Conservation (phyloP, 352 stramenopile genomes). For the Blastocystis sp. region DNA sequence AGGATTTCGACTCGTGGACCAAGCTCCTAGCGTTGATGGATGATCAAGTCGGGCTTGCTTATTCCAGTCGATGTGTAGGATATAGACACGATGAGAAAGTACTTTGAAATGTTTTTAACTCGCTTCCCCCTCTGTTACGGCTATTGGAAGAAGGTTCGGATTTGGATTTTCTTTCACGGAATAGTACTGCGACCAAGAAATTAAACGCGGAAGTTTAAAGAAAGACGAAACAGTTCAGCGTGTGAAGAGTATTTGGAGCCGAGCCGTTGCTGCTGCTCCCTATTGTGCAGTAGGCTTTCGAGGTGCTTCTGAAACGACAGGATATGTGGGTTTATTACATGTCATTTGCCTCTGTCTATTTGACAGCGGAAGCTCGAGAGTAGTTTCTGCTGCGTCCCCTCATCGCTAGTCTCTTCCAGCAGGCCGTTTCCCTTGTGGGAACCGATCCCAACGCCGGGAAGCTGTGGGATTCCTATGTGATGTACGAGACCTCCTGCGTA, state of each 20-base stretch:
- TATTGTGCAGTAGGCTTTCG: constrained; percentile 4
- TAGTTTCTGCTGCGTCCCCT: background rate
- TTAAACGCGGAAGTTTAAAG: constrained; percentile 26
- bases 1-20: constrained; percentile 58
- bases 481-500: constrained; percentile 53
- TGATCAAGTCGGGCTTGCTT: background rate
- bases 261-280: background rate
- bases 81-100: constrained; percentile 50
- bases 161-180: background rate
- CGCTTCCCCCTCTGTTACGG: constrained; percentile 60
- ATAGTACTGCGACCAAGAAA: constrained; percentile 56
- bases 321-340: constrained; percentile 59
- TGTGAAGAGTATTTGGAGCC: constrained; percentile 35
- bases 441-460: constrained; percentile 32
- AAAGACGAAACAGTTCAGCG: background rate
- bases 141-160: constrained; percentile 61
- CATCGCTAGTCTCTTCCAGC: constrained; percentile 31
- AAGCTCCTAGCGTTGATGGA: constrained; percentile 57
- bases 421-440: constrained; percentile 24
- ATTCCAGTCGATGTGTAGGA: background rate
- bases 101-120: constrained; percentile 58
- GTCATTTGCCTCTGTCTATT: constrained; percentile 18
- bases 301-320: background rate
- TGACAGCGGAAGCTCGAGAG: background rate
- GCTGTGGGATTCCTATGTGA: constrained; percentile 38